Percentiles rank a stretch among this genome's conserved stretches.
These are phyloP conservation scores for Olyra latifolia DNA, from an alignment of 176 grass and related monocot species.

Conservation along the genomic window DNA sequence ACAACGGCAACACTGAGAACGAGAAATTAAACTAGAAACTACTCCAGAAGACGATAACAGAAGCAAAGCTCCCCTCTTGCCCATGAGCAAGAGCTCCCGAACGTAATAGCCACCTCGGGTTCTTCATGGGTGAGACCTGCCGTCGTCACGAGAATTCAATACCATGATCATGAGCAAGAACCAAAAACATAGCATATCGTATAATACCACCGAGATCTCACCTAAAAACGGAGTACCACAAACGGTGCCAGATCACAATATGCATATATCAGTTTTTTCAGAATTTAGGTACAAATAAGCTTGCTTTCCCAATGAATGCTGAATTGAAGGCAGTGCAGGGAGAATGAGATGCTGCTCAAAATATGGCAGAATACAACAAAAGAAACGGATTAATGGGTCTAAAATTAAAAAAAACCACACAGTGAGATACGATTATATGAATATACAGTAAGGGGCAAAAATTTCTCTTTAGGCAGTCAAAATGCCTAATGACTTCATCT, in stretches of 20 bases:
- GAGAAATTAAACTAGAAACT: not conserved
- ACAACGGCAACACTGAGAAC: not conserved
- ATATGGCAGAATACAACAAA: not conserved
- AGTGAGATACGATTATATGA: not conserved
- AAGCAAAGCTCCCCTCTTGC: not conserved
- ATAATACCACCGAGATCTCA: not conserved
- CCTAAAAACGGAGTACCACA: not conserved
- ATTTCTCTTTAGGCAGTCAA: not conserved
- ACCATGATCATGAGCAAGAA: not conserved
- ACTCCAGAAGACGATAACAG: not conserved
- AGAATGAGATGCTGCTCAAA: not conserved
- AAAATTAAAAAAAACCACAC: too few relatives aligned
- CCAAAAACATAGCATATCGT: not conserved
- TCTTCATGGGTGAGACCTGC: constrained; percentile 21
- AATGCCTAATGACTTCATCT: constrained; percentile 3
- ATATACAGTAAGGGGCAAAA: not conserved
- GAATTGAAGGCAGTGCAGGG: not conserved
- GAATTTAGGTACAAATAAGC: not conserved
- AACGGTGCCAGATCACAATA: not conserved
- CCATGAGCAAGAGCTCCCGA: not conserved
- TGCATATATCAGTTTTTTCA: not conserved
- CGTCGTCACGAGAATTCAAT: not conserved
- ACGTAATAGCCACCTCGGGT: not conserved
- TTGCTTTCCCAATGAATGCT: not conserved
- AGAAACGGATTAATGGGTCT: not conserved